These are phyloP conservation scores for Neofusicoccum kwambonambiense DNA, from an alignment of 2,329 filamentous ascomycete species.

Conservation along the genomic window DNA sequence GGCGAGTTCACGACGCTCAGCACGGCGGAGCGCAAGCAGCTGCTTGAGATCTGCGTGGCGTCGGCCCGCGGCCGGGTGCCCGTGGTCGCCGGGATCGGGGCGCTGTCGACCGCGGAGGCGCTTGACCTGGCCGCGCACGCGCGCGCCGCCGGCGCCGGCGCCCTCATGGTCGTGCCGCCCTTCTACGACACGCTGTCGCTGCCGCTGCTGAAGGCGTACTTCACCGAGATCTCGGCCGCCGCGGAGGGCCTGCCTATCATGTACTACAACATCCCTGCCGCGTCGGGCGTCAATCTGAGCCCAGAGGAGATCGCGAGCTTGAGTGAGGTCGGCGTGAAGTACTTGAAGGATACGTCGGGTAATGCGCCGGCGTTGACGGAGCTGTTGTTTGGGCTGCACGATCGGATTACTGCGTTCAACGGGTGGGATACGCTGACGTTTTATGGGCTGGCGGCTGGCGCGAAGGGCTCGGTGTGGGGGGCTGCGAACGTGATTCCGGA, in stretches of 20 bases:
- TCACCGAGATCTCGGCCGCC: conserved; percentile 41
- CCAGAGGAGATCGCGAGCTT: conserved; percentile 47
- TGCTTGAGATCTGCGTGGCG: conserved; percentile 40
- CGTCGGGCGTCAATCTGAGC: conserved; percentile 43
- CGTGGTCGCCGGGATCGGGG: conserved; percentile 47
- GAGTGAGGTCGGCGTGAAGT: conserved; percentile 48
- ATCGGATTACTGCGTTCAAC: conserved; percentile 50
- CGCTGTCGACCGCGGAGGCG: conserved; percentile 41
- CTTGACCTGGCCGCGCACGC: conserved; percentile 45
- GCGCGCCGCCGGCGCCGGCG: conserved; percentile 39
- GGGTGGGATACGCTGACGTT: conserved; percentile 57
- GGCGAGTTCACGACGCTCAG: conserved; percentile 51
- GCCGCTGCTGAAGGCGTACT: conserved; percentile 40
- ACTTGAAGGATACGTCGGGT: conserved; percentile 54
- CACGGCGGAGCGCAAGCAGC: conserved; percentile 46
- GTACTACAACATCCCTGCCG: conserved; percentile 54
- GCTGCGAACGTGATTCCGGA: conserved; percentile 53
- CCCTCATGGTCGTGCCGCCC: conserved; percentile 51
- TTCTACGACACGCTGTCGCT: conserved; percentile 49
- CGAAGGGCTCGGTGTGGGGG: conserved; percentile 52
- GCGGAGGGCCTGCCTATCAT: conserved; percentile 46
- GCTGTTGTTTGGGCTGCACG: conserved; percentile 44
- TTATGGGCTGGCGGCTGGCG: conserved; percentile 52
- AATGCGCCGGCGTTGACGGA: conserved; percentile 52
- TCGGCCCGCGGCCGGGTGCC: conserved; percentile 40